A percentile compares a stretch with the other conserved stretches of the same genome.
These are phyloP conservation scores for Ampelocalamus luodianensis DNA, from an alignment of 176 grass and related monocot species.

Conservation along the genomic window DNA sequence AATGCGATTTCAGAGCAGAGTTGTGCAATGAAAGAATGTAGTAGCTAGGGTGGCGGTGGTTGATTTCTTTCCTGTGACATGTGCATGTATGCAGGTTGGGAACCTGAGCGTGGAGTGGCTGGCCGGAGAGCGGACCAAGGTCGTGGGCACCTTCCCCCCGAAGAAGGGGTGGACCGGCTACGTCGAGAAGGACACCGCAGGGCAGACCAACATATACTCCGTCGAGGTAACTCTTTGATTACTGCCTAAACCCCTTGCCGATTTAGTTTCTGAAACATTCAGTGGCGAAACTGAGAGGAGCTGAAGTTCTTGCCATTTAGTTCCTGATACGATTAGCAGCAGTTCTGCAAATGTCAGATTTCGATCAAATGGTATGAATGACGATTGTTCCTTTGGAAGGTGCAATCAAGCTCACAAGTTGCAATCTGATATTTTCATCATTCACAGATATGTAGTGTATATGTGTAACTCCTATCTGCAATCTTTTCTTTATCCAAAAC, in stretches of 20 bases:
- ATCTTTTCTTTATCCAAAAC: neutral
- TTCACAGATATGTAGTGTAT: neutral
- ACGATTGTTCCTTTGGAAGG: neutral
- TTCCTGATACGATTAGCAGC: neutral
- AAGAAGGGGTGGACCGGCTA: constrained; percentile 77
- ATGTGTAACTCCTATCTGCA: neutral
- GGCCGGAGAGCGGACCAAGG: constrained; percentile 77
- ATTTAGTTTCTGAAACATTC: neutral
- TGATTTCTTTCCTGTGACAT: neutral
- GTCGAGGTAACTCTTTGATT: constrained; percentile 60
- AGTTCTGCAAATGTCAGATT: neutral
- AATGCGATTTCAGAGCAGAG: neutral
- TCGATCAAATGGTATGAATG: neutral
- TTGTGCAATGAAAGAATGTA: neutral
- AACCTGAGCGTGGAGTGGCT: constrained; percentile 92
- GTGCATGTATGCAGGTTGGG: constrained; percentile 56
- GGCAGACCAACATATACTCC: constrained; percentile 96
- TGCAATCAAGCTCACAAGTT: neutral
- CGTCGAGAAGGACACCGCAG: constrained; percentile 92
- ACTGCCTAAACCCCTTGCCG: neutral
- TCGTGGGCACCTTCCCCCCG: constrained; percentile 87
- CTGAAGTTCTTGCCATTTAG: neutral
- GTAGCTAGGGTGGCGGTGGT: neutral
- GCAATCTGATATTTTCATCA: neutral
- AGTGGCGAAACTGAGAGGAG: neutral